These are phyloP conservation scores for Wickerhamiella lipophila DNA, from an alignment of 805 yeast species.

Conservation along the genomic window DNA sequence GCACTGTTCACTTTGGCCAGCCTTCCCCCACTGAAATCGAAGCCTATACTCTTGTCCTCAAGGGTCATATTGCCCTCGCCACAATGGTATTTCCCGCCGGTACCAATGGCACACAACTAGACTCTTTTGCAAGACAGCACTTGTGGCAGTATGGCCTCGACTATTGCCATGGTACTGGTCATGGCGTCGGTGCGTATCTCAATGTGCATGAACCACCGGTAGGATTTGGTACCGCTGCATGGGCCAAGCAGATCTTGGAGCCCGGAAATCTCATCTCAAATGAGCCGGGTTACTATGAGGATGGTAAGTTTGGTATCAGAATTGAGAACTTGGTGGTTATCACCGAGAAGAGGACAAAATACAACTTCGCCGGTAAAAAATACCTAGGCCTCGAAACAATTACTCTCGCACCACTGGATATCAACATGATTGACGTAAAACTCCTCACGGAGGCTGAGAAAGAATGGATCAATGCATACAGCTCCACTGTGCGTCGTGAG, in stretches of 20 bases:
- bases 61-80: slow-evolving; percentile 84
- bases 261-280: slow-evolving; percentile 71
- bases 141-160: slow-evolving; percentile 74
- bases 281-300: slow-evolving; percentile 91
- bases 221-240: slow-evolving; percentile 46
- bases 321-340: slow-evolving; percentile 73
- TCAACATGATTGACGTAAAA: slow-evolving; percentile 49
- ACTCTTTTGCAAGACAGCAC: slow-evolving; percentile 68
- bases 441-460: slow-evolving; percentile 51
- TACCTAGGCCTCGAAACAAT: slow-evolving; percentile 68
- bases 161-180: slow-evolving; percentile 93
- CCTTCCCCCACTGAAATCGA: slow-evolving; percentile 47
- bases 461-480: slow-evolving; percentile 56
- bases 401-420: slow-evolving; percentile 75
- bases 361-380: slow-evolving; percentile 42
- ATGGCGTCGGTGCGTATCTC: slow-evolving; percentile 87
- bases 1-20: slow-evolving; percentile 59
- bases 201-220: slow-evolving; percentile 93
- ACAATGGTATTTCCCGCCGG: slow-evolving; percentile 65
- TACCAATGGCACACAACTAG: slow-evolving; percentile 64
- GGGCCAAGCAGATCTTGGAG: slow-evolving; percentile 36
- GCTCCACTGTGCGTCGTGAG: slow-evolving; percentile 41
- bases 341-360: slow-evolving; percentile 30
- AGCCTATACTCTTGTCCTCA: slow-evolving; percentile 73
- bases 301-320: slow-evolving; percentile 80